Base-by-base conservation (phyloP, 208 protist genomes). In the Naegleria lovaniensis region DNA sequence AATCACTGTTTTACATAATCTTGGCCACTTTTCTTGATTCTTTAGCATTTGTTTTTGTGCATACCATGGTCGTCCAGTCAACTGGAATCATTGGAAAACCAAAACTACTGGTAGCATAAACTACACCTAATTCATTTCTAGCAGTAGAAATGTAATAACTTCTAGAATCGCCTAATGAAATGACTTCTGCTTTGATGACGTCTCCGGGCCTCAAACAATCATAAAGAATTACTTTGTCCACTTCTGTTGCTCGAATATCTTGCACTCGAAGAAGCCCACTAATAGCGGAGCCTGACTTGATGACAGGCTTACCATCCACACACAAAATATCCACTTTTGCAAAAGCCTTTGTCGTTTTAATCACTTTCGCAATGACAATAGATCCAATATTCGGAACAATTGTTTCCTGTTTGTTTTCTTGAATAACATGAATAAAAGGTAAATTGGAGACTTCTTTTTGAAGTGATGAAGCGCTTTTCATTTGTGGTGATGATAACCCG, bases 151-250 rank as follows among this genome's bases (percentile, higher is more conserved):
- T 90, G 90, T 93, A 96, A 83, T 95, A 97, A 52, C 93, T 95
- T 59, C 94, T 91, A 29, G 92, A 52, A 85, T 96, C 95, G 40
- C 95, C 95, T 7, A 96, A 90, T 16, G 95, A 96, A 51, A 90
- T 85, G 40, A 43, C 36, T 43, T 75, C 86, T 33, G 52, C 76
- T 83, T 40, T 58, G 22, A 92, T 33, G 9, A 92, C 58, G 51
- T 90, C 33, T 52, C 95, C 95, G 29, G 95, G 95, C 83, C 95
- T 94, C 76, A 96, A 97, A 55, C 84, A 97, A 92, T 96, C 94
- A 90, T 95, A 93, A n/a, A 97, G 94, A 83, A 96, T 92, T 5
- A 97, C 95, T 40, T 92, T 93, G 84, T 96, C 95, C n/a, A 94
- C 94, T 89, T 95, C 91, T 15, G 95, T 96, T 5, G 91, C 90